Conservation (phyloP, 2,329 filamentous ascomycete species). For the Fusarium anthophilum region DNA sequence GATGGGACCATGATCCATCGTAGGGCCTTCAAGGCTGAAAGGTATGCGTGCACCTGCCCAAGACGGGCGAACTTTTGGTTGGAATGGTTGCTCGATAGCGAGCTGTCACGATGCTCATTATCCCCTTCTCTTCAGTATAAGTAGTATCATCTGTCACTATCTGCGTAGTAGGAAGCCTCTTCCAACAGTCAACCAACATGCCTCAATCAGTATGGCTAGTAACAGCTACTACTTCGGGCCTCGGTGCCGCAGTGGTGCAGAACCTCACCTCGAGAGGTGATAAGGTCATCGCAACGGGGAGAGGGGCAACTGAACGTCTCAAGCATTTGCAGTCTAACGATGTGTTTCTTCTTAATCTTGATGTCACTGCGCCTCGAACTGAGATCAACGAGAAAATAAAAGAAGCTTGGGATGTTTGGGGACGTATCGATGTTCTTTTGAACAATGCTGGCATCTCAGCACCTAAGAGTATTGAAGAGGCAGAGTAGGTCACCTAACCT, state of each 20-base stretch:
- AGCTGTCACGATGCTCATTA: background rate
- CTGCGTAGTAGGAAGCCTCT: rapidly evolving
- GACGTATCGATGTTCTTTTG: conserved; percentile 1
- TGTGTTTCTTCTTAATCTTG: background rate
- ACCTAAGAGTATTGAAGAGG: background rate
- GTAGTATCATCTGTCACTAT: background rate
- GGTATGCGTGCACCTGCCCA: background rate
- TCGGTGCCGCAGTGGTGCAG: conserved; percentile 9
- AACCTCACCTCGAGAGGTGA: background rate
- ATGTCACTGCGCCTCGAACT: background rate
- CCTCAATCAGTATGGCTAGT: conserved; percentile 2
- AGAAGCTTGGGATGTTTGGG: conserved; percentile 1
- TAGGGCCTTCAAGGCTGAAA: background rate
- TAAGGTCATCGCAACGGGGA: background rate
- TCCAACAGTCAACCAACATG: background rate
- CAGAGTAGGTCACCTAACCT: background rate
- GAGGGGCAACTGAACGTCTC: background rate
- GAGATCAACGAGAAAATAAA: background rate
- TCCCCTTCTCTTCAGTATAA: background rate
- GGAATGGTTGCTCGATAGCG: rapidly evolving
- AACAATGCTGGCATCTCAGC: conserved; percentile 5
- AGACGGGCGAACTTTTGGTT: background rate
- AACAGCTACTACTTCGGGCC: conserved; percentile 7
- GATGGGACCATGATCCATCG: background rate
- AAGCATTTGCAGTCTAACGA: background rate